These are phyloP conservation scores for Euptelea pleiosperma DNA, from an alignment of 164 flowering plant species.

Conservation along the genomic window DNA sequence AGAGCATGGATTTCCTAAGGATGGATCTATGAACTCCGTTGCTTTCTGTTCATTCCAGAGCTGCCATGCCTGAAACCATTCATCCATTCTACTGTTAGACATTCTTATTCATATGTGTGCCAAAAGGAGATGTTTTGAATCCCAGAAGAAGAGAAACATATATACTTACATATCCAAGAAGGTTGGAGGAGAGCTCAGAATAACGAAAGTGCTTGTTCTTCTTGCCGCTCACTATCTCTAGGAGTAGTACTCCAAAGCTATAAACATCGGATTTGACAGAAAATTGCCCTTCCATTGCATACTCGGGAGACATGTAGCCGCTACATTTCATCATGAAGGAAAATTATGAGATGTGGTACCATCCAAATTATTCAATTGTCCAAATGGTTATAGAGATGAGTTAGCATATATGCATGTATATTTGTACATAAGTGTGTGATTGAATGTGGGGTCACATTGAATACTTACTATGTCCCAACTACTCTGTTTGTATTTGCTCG, in stretches of 20 bases:
- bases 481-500: conserved; percentile 28
- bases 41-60: too few relatives aligned
- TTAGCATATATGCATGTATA: too few relatives aligned
- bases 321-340: conserved; percentile 1
- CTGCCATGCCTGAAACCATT: too few relatives aligned
- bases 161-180: conserved; percentile 16
- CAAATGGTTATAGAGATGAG: not conserved
- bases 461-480: conserved; percentile 35
- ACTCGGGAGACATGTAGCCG: conserved; percentile 26
- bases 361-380: too few relatives aligned
- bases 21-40: too few relatives aligned
- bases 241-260: conserved; percentile 20
- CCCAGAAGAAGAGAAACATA: not conserved
- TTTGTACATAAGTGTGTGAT: too few relatives aligned
- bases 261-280: conserved; percentile 25
- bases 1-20: too few relatives aligned
- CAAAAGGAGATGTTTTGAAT: not conserved
- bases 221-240: conserved; percentile 20
- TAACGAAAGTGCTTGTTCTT: conserved; percentile 10
- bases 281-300: conserved; percentile 26
- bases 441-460: not conserved
- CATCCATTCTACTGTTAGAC: too few relatives aligned
- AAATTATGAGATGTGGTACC: too few relatives aligned
- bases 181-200: conserved; percentile 7
- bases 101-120: too few relatives aligned